A percentile compares a stretch with the other conserved stretches of the same genome.
These are phyloP conservation scores for Podospora fimiseda DNA, from an alignment of 495 filamentous ascomycete species.

Conservation along the genomic window DNA sequence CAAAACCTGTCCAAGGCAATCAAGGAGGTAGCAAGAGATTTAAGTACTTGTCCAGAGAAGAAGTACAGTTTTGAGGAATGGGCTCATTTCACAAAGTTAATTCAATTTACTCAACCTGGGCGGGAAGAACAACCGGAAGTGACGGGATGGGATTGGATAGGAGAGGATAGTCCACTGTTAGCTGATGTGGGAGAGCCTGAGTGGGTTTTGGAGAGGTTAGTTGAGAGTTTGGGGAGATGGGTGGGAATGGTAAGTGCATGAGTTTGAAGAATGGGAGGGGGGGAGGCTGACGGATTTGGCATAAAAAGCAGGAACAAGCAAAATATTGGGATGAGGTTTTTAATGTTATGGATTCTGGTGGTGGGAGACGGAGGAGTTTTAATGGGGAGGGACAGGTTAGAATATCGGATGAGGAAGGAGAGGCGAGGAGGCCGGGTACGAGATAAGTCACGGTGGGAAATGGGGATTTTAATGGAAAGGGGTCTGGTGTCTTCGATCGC, in stretches of 20 bases:
- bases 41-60: slow-evolving; percentile 42
- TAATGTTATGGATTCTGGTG: not conserved
- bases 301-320: not conserved
- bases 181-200: slow-evolving; percentile 45
- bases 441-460: too few relatives aligned
- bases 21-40: slow-evolving; percentile 54
- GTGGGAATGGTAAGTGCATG: slow-evolving; percentile 22
- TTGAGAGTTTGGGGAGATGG: slow-evolving; percentile 44
- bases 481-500: too few relatives aligned
- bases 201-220: slow-evolving; percentile 61
- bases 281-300: not conserved
- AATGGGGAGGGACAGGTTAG: not conserved
- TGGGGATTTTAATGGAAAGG: too few relatives aligned
- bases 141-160: slow-evolving; percentile 65
- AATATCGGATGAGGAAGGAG: not conserved
- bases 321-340: slow-evolving; percentile 5
- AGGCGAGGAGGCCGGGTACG: too few relatives aligned
- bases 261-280: not conserved
- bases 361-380: not conserved
- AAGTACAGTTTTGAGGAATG: slow-evolving; percentile 69
- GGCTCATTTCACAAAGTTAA: slow-evolving; percentile 53
- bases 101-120: slow-evolving; percentile 26
- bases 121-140: slow-evolving; percentile 28
- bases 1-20: slow-evolving; percentile 53
- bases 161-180: slow-evolving; percentile 59